A percentile compares a stretch with the other conserved stretches of the same genome.
Evolutionary conservation across 2,329 filamentous ascomycete genomes (phyloP).

Genomic region (Gaeumannomyces tritici): DNA sequence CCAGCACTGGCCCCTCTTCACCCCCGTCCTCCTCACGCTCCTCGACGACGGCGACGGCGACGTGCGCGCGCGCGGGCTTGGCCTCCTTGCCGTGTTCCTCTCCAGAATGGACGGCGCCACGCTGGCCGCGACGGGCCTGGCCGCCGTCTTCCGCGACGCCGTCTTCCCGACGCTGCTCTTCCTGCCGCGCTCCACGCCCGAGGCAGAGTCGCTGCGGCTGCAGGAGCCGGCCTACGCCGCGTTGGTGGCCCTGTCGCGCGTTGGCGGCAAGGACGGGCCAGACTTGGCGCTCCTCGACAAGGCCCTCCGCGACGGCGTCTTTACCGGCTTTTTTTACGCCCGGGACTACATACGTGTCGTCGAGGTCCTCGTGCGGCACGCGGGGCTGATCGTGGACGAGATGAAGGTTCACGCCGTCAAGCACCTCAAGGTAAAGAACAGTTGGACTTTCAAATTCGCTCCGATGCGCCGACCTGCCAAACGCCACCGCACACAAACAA

Average conservation of each 20-base stretch:
- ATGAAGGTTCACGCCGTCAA: slow-evolving; percentile 56
- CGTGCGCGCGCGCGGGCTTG: slow-evolving; percentile 47
- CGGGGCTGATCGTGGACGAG: slow-evolving; percentile 37
- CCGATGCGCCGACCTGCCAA: not conserved
- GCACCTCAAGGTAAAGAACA: slow-evolving; percentile 48
- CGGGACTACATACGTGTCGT: slow-evolving; percentile 49
- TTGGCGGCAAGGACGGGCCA: slow-evolving; percentile 10
- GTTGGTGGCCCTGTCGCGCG: slow-evolving; percentile 47
- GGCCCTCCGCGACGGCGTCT: slow-evolving; percentile 44
- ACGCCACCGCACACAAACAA: not conserved
- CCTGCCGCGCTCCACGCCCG: slow-evolving; percentile 68
- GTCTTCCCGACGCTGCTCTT: slow-evolving; percentile 65
- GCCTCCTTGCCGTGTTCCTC: slow-evolving; percentile 46
- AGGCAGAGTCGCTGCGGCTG: slow-evolving; percentile 56
- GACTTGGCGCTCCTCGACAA: slow-evolving; percentile 37
- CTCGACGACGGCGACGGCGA: slow-evolving; percentile 50
- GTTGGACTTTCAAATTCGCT: not conserved
- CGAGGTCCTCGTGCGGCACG: slow-evolving; percentile 41
- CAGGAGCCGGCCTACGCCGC: slow-evolving; percentile 57
- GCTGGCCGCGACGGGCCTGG: slow-evolving; percentile 54
- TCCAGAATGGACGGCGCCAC: slow-evolving; percentile 38
- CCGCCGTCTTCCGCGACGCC: slow-evolving; percentile 57
- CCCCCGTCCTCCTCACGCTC: slow-evolving; percentile 60
- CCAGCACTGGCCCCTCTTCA: slow-evolving; percentile 56
- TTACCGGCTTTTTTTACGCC: slow-evolving; percentile 47